Base-by-base conservation (phyloP, 2,329 filamentous ascomycete species). In the Pseudogymnoascus sp. region DNA sequence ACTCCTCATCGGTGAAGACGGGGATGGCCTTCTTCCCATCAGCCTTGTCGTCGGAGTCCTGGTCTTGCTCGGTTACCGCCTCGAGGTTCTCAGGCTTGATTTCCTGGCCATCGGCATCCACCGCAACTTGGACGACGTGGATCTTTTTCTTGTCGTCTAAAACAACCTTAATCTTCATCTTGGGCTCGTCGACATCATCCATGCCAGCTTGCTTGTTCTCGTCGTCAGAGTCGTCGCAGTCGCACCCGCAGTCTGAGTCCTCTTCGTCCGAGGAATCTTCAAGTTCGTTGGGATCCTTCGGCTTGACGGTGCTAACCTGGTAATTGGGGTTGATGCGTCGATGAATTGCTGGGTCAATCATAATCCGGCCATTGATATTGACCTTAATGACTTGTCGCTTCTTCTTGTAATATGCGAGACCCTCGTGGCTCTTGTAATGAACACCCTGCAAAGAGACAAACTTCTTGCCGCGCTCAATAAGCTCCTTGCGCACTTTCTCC, bases 261-360 rank as follows among this genome's bases (percentile, higher is more conserved):
- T 77, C 77, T 14, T 80, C 78, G 0, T 78, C 79, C 41, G 78
- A 74, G 7, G 78, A 78, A 21, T 75, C 76, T 5, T 81, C 80
- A 1, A 85, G 69, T 1, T 84, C 73, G 68, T 89, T 84, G 26
- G 84, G 81, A 63, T 92, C 87, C 68, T 89, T 88, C 0, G 89
- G 84, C 59, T 88, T 86, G 62, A 96, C 86, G 1, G 83, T 80
- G 21, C 88, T 90, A 68, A 93, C 84, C 0, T 83, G 83, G 68
- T 96, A 96, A 72, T 96, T 96, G 0, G 92, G 90, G 67, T 94
- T 90, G 73, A 93, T 90, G 35, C 90, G 84, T 7, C 91, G 85
- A 75, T 95, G 92, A 43, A 89, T 90, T 3, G 85, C 85, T 0
- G 91, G 85, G 70, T 96, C 92, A 23, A 96, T 80, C 91, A 96